Conservation (phyloP, 2,329 filamentous ascomycete genomes). For the Plectosphaerella sp. region DNA sequence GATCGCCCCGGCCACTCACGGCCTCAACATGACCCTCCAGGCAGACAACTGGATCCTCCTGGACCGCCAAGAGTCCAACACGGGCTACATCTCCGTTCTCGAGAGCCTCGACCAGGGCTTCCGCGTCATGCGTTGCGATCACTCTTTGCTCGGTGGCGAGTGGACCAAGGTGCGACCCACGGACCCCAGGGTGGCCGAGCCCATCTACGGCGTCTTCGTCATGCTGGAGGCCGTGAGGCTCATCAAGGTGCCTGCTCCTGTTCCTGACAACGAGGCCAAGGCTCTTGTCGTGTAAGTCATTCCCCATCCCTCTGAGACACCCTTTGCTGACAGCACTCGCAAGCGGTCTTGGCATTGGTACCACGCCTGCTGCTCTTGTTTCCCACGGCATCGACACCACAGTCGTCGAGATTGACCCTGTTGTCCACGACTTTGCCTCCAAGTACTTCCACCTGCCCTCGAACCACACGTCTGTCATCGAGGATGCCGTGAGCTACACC, state of each 20-base stretch:
- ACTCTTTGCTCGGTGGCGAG: slow-evolving; percentile 88
- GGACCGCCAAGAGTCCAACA: slow-evolving; percentile 79
- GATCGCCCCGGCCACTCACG: slow-evolving; percentile 51
- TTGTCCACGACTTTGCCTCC: slow-evolving; percentile 76
- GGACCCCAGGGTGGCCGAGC: slow-evolving; percentile 63
- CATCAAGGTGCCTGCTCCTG: slow-evolving; percentile 53
- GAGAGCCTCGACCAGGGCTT: slow-evolving; percentile 70
- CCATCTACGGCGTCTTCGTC: slow-evolving; percentile 93
- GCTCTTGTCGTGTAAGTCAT: slow-evolving; percentile 76
- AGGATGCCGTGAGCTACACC: slow-evolving; percentile 74
- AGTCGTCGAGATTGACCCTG: slow-evolving; percentile 89
- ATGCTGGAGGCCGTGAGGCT: slow-evolving; percentile 91
- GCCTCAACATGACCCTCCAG: slow-evolving; percentile 63
- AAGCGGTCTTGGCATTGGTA: slow-evolving; percentile 91
- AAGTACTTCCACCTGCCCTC: slow-evolving; percentile 77
- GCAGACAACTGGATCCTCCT: slow-evolving; percentile 68
- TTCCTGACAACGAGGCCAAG: slow-evolving; percentile 62
- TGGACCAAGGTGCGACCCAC: slow-evolving; percentile 57
- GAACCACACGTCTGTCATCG: slow-evolving; percentile 75
- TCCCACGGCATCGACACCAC: slow-evolving; percentile 88
- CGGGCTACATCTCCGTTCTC: slow-evolving; percentile 88
- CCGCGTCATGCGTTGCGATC: slow-evolving; percentile 84
- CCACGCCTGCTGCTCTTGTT: slow-evolving; percentile 81
- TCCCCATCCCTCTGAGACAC: not conserved
- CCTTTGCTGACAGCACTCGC: slow-evolving; percentile 11